phyloP scores from a whole-genome alignment of 2,329 filamentous ascomycete species.

The Exserohilum turcica region DNA sequence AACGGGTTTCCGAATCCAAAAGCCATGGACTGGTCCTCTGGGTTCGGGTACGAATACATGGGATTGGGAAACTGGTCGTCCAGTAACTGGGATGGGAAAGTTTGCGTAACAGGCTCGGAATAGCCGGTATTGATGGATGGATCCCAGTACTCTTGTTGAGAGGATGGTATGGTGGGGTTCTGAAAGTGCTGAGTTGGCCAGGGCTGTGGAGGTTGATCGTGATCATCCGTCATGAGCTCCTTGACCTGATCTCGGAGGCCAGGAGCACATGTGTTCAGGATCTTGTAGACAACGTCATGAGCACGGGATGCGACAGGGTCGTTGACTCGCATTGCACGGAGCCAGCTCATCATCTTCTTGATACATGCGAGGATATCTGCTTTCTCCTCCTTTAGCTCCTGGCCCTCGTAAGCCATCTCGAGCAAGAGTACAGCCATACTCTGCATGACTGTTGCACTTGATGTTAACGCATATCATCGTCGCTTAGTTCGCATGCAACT shows the following conservation, averaged over 20 bases:
- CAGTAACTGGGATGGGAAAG: not conserved
- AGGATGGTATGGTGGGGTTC: not conserved
- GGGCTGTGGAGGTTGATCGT: not conserved
- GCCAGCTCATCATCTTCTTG: constrained; percentile 43
- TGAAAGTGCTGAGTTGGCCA: not conserved
- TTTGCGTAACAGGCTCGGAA: not conserved
- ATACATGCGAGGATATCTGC: constrained; percentile 35
- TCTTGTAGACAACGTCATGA: constrained; percentile 24
- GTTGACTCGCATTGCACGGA: constrained; percentile 37
- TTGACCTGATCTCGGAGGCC: constrained; percentile 17
- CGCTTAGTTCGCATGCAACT: not conserved
- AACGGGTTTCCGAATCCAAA: constrained; percentile 28
- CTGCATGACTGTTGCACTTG: constrained; percentile 40
- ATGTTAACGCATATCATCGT: not conserved
- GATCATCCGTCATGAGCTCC: constrained; percentile 16
- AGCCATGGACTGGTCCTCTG: not conserved
- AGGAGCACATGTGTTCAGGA: constrained; percentile 21
- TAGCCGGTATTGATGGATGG: not conserved
- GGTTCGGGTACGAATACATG: not conserved
- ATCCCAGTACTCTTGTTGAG: constrained; percentile 1
- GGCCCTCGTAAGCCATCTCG: constrained; percentile 41
- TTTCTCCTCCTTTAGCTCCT: constrained; percentile 33
- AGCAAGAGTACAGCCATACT: constrained; percentile 45
- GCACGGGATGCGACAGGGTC: constrained; percentile 41
- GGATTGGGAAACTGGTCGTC: not conserved